These are phyloP conservation scores for Nemania serpens DNA, from an alignment of 2,329 filamentous ascomycete genomes.

Conservation along the genomic window DNA sequence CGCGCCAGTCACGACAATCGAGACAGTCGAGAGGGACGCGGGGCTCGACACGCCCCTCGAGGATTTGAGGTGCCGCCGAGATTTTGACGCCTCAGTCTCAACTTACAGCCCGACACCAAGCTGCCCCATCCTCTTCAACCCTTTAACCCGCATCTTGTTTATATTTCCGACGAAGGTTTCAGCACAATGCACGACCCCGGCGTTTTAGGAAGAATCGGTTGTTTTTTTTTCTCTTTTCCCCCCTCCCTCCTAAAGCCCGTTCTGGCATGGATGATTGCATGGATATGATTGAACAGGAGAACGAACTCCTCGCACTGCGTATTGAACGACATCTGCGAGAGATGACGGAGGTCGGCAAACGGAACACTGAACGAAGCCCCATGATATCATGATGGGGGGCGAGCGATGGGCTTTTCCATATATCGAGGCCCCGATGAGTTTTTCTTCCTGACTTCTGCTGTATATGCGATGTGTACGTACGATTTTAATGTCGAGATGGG, in stretches of 20 bases:
- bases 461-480: slow-evolving; percentile 23
- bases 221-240: slow-evolving; percentile 7
- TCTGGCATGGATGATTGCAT: slow-evolving; percentile 5
- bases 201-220: slow-evolving; percentile 31
- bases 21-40: slow-evolving; percentile 38
- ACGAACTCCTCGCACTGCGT: background rate
- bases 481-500: slow-evolving; percentile 24
- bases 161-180: slow-evolving; percentile 25
- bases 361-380: background rate
- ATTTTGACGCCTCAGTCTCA: background rate
- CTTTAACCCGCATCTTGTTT: slow-evolving; percentile 22
- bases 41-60: slow-evolving; percentile 33
- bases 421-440: background rate
- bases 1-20: slow-evolving; percentile 34
- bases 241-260: background rate
- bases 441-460: slow-evolving; percentile 1
- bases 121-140: background rate
- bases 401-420: slow-evolving; percentile 3
- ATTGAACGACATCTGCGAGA: slow-evolving; percentile 9
- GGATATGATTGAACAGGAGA: too few species aligned
- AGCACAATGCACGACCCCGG: slow-evolving; percentile 34
- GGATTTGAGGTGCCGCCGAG: slow-evolving; percentile 7
- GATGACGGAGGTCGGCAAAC: background rate
- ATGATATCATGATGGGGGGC: slow-evolving; percentile 21
- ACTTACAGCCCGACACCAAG: background rate